Base-by-base conservation (phyloP, 768 basidiomycete genomes). In the Amanita muscaria region DNA sequence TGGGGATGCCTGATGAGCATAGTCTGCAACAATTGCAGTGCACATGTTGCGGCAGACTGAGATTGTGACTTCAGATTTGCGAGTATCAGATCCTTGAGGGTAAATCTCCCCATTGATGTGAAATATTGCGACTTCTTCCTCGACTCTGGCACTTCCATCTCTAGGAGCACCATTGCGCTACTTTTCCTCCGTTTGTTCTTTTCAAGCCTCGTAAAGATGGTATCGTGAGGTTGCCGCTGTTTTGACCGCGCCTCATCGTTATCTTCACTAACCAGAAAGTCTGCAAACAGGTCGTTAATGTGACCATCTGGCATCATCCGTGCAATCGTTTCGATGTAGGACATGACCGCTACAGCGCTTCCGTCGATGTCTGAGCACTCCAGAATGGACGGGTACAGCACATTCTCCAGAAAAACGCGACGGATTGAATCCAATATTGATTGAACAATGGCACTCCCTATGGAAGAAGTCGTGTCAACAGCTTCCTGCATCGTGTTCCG, bases 331-430 rank as follows among this genome's bases (percentile, higher is more conserved):
- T 96, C 90, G 51, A 97, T 80, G 58, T 98, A 97, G 12, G 87
- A 89, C 77, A 97, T 80, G 44, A 98, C 92, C 8, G 94, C 92
- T 2, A 96, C 84, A 0, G 92, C 88, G 49, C 91, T 94, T n/a
- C 94, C 94, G 59, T 97, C 94, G 4, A 71, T 58, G 49, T 89
- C 88, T 0, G 92, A 92, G 62, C 90, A 93, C 58, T 97, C 93
- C 38, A 96, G 70, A 40, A 98, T 78, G 8, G 90, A 88, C 0
- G 94, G 88, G 59, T 94, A 94, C 23, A 98, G 66, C 16, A 97
- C 83, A 53, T 91, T 94, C 63, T 93, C 86, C 3, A 98, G 70
- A 66, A 97, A 97, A 44, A 88, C 85, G 15, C 77, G 72, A 27
- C 86, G 79, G 8, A 96, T 76, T 12, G 89, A 82, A 48, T 86